Base-by-base conservation (phyloP, 768 basidiomycete species). In the Sistotremastrum suecicum region DNA sequence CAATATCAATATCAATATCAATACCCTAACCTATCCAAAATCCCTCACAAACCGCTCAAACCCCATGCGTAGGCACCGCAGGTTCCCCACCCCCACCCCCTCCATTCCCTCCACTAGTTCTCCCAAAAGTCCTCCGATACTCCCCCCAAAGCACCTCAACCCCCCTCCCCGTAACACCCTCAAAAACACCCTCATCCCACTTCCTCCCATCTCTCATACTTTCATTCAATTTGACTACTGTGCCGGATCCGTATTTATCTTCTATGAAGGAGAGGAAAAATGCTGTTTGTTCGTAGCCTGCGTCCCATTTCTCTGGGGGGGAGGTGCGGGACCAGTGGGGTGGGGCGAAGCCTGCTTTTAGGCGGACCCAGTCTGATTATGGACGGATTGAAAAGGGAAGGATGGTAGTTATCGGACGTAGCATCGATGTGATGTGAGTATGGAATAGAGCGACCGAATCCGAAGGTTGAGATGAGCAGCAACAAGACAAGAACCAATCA, bases 241-340 rank as follows among this genome's bases (percentile, higher is more conserved):
- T 70, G 28, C 75, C 74, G 12, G 62, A 59, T 7, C 78, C 74
- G 47, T 71, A 70, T 20, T 66, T 65, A 28, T 56, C 60, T 56
- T 83, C 75, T 48, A 65, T 47, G 32, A 8, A 39, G 8, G 34
- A 40, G 45, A 28, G 9, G 55, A 88, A 86, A 58, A 73, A 86
- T 2, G 71, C 83, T 2, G 84, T 88, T 30, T 66, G 69, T 37
- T 76, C 74, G 58, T 87, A 88, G 9, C 85, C 85, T 12, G 70
- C 76, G 50, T 88, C 83, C 85, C 85, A 87, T 32, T 57, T 61
- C 38, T 68, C 68, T 5, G 65, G 59, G 5, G 68, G 49, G 10
- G 59, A 63, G 3, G 58, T 57, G 32, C 64, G 66, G 41, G 61
- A 66, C 85, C 85, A 87, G 54, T 87, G 84, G 5, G 82, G 83